Percentiles rank a stretch among this genome's conserved stretches.
These are phyloP conservation scores for Agroathelia rolfsii DNA, from an alignment of 1,284 basidiomycete genomes.

Conservation along the genomic window DNA sequence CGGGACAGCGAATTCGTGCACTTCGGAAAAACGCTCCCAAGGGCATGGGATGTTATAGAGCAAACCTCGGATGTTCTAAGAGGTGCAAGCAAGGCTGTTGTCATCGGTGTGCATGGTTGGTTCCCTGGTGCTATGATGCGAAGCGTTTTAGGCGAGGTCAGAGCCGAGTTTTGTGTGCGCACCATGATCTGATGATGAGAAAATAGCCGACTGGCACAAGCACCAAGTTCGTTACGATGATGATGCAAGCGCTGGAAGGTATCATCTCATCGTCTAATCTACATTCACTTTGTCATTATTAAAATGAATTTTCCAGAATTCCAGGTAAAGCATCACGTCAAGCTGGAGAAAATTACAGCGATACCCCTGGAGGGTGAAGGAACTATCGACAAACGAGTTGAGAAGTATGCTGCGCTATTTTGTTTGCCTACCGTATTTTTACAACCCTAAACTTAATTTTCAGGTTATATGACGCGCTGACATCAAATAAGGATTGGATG, in stretches of 20 bases:
- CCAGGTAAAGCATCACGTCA: no score
- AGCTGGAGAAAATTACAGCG: slow-evolving; percentile 75
- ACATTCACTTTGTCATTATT: no score
- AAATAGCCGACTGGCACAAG: slow-evolving; percentile 94
- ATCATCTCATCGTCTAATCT: no score
- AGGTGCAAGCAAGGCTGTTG: slow-evolving; percentile 66
- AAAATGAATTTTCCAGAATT: no score
- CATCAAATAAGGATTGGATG: slow-evolving; percentile 76
- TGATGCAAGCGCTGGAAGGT: slow-evolving; percentile 67
- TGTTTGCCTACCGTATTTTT: background rate
- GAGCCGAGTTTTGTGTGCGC: slow-evolving; percentile 32
- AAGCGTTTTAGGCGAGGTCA: slow-evolving; percentile 63
- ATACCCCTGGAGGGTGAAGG: slow-evolving; percentile 93
- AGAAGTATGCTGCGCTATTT: slow-evolving; percentile 50
- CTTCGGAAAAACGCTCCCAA: slow-evolving; percentile 43
- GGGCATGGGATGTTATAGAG: slow-evolving; percentile 24
- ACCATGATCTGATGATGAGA: no score
- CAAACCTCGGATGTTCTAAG: slow-evolving; percentile 35
- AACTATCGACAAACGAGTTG: slow-evolving; percentile 76
- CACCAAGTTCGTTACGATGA: slow-evolving; percentile 80
- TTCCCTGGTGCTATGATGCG: slow-evolving; percentile 71
- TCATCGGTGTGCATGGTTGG: slow-evolving; percentile 83
- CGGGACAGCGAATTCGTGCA: slow-evolving; percentile 27
- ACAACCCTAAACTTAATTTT: slow-evolving; percentile 2
- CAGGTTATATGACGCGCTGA: slow-evolving; percentile 72